Evolutionary conservation across 306 rosid species (phyloP), one percentile per base, ranked within the genome.

Genomic region (Malus sylvestris): DNA sequence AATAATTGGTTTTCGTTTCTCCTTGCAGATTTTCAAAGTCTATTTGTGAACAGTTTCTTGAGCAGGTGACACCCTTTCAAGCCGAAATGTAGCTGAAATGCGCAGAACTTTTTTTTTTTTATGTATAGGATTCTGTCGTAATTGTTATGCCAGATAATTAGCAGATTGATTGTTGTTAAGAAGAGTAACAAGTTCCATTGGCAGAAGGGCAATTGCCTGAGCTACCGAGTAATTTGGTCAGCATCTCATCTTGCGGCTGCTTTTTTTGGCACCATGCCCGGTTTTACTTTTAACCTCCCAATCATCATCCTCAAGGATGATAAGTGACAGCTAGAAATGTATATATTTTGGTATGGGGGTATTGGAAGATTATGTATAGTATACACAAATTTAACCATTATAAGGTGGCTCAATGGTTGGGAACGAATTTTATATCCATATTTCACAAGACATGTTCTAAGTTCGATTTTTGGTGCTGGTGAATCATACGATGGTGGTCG

Each of bases 1-100:
- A 71, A 30, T 70, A n/a, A n/a, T 44, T 19, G 38, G 20, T 16
- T 79, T 49, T 68, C 44, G 2, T 73, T 83, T 5, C 27, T 33
- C 23, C 53, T 83, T 79, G 74, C 87, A 87, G 89, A 75, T 74
- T 74, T 77, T 67, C 33, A 25, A 58, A n/a, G 27, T 62, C 83
- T 44, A 42, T 65, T 8, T 51, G 35, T 38, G 69, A 55, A 69
- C 63, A 74, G 77, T 51, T 20, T 73, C 65, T 78, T 35, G 75
- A 59, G 76, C 67, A 46, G 62, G 72, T 38, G 33, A 79, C 73
- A 8, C 52, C 69, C 42, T 68, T 74, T 52, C 58, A 25, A 29
- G 64, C 77, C 8, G 19, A 49, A 2, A 25, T 53, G 19, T 6
- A 29, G 12, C 10, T 40, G 44, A 18, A 53, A n/a, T 5, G 6